Conservation (phyloP, 176 grass and related monocot genomes). For the Aegilops bicornis region DNA sequence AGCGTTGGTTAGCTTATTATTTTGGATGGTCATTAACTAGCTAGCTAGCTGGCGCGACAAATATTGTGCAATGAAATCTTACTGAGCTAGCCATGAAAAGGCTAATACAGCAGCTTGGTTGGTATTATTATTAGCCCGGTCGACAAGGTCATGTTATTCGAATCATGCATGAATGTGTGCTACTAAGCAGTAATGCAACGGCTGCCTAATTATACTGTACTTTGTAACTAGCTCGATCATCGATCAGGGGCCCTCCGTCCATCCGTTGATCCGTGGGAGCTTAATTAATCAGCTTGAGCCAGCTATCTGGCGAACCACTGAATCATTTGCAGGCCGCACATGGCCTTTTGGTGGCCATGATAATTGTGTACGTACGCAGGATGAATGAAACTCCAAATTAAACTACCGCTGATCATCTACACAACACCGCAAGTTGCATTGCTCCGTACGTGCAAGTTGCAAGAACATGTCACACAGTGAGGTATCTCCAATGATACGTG, state of each 20-base stretch:
- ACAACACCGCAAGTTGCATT: neutral
- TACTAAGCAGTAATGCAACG: neutral
- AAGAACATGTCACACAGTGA: neutral
- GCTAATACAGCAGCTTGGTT: too few relatives aligned
- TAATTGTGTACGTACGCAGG: neutral
- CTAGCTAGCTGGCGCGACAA: neutral
- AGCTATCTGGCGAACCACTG: slow-evolving; percentile 16
- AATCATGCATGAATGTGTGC: neutral
- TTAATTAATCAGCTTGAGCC: neutral
- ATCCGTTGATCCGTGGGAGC: neutral
- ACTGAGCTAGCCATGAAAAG: neutral
- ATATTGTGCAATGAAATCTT: neutral
- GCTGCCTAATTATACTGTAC: neutral
- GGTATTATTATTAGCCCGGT: neutral
- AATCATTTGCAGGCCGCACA: slow-evolving; percentile 18
- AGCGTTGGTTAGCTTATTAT: neutral
- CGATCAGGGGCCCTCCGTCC: neutral
- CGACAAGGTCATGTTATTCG: slow-evolving; percentile 20
- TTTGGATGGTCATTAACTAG: neutral
- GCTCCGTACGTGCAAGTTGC: neutral
- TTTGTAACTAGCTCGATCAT: slow-evolving; percentile 1
- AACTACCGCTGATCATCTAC: too few relatives aligned
- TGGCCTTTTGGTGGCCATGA: neutral
- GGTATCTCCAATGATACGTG: neutral
- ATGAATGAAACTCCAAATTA: neutral